These are phyloP conservation scores for Globisporangium canariense DNA, from an alignment of 352 stramenopile genomes.

Conservation along the genomic window DNA sequence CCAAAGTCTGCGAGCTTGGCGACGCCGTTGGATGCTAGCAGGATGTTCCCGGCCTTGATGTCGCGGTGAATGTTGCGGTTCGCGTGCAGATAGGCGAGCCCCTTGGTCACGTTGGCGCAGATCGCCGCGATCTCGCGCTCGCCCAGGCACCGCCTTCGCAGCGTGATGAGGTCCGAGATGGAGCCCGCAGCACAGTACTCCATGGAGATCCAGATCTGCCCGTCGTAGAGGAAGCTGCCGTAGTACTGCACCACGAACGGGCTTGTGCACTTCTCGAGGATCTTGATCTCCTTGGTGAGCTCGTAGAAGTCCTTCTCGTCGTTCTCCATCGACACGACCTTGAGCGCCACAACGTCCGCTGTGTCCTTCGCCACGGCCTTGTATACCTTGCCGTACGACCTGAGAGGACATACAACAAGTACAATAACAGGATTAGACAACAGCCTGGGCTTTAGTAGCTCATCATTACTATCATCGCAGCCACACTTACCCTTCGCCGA, in stretches of 20 bases:
- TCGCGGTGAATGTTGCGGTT: constrained; percentile 84
- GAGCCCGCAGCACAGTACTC: constrained; percentile 86
- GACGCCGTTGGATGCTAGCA: constrained; percentile 61
- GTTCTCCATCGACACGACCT: constrained; percentile 82
- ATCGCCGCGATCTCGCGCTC: constrained; percentile 74
- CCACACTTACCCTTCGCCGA: constrained; percentile 58
- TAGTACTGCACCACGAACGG: constrained; percentile 87
- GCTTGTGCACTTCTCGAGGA: constrained; percentile 76
- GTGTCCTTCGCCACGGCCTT: constrained; percentile 62
- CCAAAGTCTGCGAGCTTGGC: constrained; percentile 90
- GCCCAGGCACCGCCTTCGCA: constrained; percentile 43
- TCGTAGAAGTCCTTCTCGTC: constrained; percentile 61
- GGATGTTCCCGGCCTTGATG: constrained; percentile 87
- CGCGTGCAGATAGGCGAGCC: constrained; percentile 79
- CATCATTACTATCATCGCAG: too few species aligned
- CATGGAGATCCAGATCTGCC: constrained; percentile 86
- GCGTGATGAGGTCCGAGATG: constrained; percentile 71
- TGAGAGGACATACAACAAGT: constrained; percentile 8
- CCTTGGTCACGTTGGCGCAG: constrained; percentile 63
- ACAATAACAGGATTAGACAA: too few species aligned
- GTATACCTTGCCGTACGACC: constrained; percentile 83
- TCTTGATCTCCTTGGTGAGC: constrained; percentile 83
- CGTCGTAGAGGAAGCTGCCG: constrained; percentile 73
- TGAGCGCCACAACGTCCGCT: constrained; percentile 72
- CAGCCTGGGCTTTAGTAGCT: too few species aligned